Evolutionary conservation across 805 yeast species (phyloP).

Genomic region (Yarrowia sp.): DNA sequence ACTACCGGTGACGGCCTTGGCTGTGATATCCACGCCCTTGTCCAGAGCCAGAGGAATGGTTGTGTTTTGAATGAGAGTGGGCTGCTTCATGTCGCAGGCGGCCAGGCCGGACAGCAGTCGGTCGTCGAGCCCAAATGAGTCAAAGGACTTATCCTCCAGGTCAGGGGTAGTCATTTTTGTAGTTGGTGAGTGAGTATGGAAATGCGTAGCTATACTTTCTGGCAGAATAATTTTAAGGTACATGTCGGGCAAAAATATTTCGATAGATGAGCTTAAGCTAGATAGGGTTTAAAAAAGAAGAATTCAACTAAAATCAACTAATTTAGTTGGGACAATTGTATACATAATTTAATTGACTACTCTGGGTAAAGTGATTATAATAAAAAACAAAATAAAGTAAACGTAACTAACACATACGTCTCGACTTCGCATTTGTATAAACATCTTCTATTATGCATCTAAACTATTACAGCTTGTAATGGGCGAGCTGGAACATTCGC

Average conservation of each 20-base stretch:
- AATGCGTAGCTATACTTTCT: background rate
- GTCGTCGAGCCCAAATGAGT: constrained; percentile 74
- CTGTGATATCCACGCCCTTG: constrained; percentile 87
- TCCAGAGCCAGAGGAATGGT: constrained; percentile 90
- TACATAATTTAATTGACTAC: no score
- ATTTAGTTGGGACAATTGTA: no score
- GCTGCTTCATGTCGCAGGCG: constrained; percentile 73
- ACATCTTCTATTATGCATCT: constrained; percentile 3
- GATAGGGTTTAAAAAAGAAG: background rate
- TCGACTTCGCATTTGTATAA: background rate
- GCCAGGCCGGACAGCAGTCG: constrained; percentile 80
- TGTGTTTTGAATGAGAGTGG: constrained; percentile 85
- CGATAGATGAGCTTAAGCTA: background rate
- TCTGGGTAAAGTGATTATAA: no score
- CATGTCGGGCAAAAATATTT: constrained; percentile 18
- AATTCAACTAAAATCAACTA: background rate
- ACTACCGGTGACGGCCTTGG: constrained; percentile 92
- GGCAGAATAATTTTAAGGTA: constrained; percentile 17
- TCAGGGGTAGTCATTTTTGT: background rate
- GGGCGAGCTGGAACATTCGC: constrained; percentile 83
- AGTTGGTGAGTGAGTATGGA: background rate
- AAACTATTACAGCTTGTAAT: constrained; percentile 44
- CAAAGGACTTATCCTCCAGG: constrained; percentile 45
- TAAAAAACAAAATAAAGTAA: background rate
- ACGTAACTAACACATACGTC: no score